Percentiles rank a stretch among this genome's conserved stretches.
These are phyloP conservation scores for Phlegmacium glaucopus DNA, from an alignment of 768 basidiomycete species.

Conservation along the genomic window DNA sequence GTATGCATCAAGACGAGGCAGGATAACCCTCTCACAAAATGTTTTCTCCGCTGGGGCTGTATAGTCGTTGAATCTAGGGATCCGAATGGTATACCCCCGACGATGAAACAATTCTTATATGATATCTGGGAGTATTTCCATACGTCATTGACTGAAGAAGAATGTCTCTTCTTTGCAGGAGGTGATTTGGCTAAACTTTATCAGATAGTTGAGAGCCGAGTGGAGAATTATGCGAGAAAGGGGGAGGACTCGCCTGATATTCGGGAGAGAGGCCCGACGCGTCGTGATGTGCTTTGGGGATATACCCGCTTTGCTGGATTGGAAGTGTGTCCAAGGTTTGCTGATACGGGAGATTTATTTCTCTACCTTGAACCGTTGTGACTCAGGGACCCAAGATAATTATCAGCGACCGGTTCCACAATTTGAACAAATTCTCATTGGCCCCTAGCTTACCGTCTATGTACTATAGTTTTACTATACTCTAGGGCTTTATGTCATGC, in stretches of 20 bases:
- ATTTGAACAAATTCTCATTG: too few relatives aligned
- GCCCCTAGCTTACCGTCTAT: too few relatives aligned
- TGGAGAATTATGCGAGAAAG: not conserved
- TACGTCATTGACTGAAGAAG: not conserved
- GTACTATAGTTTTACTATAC: too few relatives aligned
- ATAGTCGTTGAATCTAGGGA: not conserved
- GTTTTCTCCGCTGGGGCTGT: not conserved
- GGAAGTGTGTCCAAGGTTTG: not conserved
- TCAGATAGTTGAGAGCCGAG: not conserved
- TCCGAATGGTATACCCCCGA: not conserved
- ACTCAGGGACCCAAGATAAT: too few relatives aligned
- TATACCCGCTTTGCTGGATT: not conserved
- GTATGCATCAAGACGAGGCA: not conserved
- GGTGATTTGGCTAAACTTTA: not conserved
- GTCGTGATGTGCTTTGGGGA: not conserved
- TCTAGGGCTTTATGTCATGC: too few relatives aligned
- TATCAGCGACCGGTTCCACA: too few relatives aligned
- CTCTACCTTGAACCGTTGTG: too few relatives aligned
- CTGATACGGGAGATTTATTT: not conserved
- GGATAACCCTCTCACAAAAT: not conserved
- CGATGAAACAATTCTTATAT: not conserved
- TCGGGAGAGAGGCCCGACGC: not conserved
- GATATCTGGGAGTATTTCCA: not conserved
- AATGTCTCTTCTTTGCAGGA: not conserved
- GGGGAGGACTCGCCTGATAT: not conserved